These are phyloP conservation scores for Schoenoplectus triqueter DNA, from an alignment of 202 grass and related monocot genomes.

Conservation along the genomic window DNA sequence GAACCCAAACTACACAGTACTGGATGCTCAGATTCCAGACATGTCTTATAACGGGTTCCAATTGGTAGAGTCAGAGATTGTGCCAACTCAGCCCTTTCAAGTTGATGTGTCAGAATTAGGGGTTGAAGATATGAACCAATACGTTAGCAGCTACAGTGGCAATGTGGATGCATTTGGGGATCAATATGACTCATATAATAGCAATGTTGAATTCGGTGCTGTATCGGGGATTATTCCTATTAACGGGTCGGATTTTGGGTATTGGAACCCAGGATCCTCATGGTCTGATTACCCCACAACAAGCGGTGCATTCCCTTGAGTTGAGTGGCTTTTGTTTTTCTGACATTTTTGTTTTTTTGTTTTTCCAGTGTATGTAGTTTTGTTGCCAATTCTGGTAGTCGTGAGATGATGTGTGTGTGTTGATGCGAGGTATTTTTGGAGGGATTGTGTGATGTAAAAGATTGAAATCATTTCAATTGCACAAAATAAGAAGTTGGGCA, in stretches of 20 bases:
- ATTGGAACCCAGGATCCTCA: slow-evolving; percentile 24
- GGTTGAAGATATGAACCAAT: slow-evolving; percentile 23
- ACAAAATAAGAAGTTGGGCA: too few species aligned
- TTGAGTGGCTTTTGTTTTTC: not conserved
- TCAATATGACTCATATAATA: not conserved
- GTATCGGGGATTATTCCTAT: not conserved
- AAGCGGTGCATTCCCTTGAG: slow-evolving; percentile 22
- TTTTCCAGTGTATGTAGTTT: not conserved
- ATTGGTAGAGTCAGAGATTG: slow-evolving; percentile 19
- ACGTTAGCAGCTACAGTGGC: not conserved
- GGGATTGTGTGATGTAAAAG: slow-evolving; percentile 17
- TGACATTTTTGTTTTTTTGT: not conserved
- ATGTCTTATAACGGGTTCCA: slow-evolving; percentile 20
- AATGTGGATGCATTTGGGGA: slow-evolving; percentile 22
- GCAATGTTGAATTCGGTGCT: slow-evolving; percentile 1
- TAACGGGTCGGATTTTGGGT: slow-evolving; percentile 17
- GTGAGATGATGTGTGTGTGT: not conserved
- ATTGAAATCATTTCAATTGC: too few species aligned
- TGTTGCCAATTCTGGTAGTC: not conserved
- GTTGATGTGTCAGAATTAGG: slow-evolving; percentile 16
- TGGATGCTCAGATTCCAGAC: slow-evolving; percentile 1
- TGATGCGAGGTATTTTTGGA: not conserved
- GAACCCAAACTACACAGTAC: slow-evolving; percentile 9
- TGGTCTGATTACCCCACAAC: slow-evolving; percentile 24
- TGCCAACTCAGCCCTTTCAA: slow-evolving; percentile 2